Evolutionary conservation across 2,329 filamentous ascomycete genomes (phyloP), one percentile per base, ranked within the genome.

Genomic region (Amesomyces nigricolor): DNA sequence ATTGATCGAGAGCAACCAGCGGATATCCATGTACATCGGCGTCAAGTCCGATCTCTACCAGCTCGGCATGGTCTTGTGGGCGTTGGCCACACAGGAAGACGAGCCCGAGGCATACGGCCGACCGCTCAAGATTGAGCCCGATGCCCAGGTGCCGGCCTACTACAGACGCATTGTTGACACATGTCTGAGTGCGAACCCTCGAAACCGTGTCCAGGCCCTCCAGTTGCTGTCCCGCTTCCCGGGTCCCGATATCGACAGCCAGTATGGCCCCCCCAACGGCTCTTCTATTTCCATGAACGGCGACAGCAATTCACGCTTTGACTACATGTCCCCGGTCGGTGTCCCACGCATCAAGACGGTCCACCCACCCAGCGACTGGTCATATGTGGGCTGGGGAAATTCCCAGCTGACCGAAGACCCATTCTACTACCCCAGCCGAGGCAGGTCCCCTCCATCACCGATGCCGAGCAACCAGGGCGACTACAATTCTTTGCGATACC

Each of bases 21-120:
- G 90, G 30, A 91, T 99, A 51, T 88, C 89, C 45, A 96, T 97
- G 86, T 96, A 95, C 67, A 97, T 99, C 67, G 92, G 94, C 11
- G 91, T 96, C 68, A 99, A 99, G 72, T 96, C 92, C 0, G 94
- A 99, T 71, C 77, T 99, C 1, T 99, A 88, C 66, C 94, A 99
- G 71, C 79, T 97, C 5, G 94, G 94, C 5, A 99, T 99, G 94
- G 91, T 96, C 2, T 75, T 99, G 2, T 99, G 92, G 90, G 90
- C 89, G 19, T 74, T 99, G 45, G 92, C 90, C 1, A 87, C 87
- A 66, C 82, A 92, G 62, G 83, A 91, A 54, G 92, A 97, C 65
- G 92, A 97, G 65, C 94, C 94, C 1, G 94, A 97, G 68, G 78
- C 82, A 17, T 85, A 88, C 57, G 80, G 80, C 42, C 81, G 89